Base-by-base conservation (phyloP, 352 stramenopile genomes). In the Elongisporangium prolatum region DNA sequence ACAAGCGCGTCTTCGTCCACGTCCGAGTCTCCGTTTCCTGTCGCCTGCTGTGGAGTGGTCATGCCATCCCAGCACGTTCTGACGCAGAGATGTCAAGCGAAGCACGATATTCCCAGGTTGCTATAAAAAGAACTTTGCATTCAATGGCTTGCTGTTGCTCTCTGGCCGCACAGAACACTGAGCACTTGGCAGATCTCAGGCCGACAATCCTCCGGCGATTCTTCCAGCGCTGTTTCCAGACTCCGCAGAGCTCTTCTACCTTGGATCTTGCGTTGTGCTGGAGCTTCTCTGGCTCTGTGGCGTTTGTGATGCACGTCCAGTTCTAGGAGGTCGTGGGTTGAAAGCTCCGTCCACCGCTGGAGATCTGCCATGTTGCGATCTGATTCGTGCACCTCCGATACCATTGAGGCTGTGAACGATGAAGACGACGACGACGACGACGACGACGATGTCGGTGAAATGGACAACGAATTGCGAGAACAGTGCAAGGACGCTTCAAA, bases 401-500 rank as follows among this genome's bases (percentile, higher is more conserved):
- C 53, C 13, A 54, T 52, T 2, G 21, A 48, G 11, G 57, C 53
- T 20, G 22, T 64, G 5, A 34, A 62, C 2, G 37, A 56, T 0
- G 38, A 56, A 51, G 16, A 34, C 16, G 54, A 61, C 2, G 18
- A 21, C 3, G 34, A 53, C 8, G 47, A 63, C 6, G 54, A 61
- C 2, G 18, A 21, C 3, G 34, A 53, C 8, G 47, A 63, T 4
- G 56, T 54, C 24, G 57, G 18, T 6, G 47, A 37, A 16, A 18
- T 37, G 10, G 51, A 14, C n/a, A 52, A 48, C 21, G 48, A 3
- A 7, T 37, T 1, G 18, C 48, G 13, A 21, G 20, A 56, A 18
- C 74, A 86, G 28, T 67, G 64, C 5, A 89, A 57, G 52, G 86
- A 85, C 14, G 72, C 72, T 62, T 89, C 78, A 52, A 75, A 76